These are phyloP conservation scores for Uromyces viciae-fabae DNA, from an alignment of 1,284 basidiomycete genomes.

Conservation along the genomic window DNA sequence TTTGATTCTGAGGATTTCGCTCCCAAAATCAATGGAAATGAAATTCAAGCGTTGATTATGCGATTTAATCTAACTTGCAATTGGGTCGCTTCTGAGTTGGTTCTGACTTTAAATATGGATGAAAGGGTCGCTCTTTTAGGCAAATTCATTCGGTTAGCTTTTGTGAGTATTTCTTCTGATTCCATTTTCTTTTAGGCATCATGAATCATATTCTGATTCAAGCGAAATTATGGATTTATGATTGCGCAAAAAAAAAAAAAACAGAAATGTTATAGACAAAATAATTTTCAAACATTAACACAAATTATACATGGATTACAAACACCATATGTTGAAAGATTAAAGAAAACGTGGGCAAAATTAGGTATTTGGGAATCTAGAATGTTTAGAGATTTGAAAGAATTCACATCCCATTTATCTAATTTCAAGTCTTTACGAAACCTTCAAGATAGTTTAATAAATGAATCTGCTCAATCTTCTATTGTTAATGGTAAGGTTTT, in stretches of 20 bases:
- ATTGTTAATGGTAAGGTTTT: too few species aligned
- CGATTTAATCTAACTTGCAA: conserved; percentile 81
- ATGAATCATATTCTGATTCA: neutral
- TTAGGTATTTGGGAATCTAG: conserved; percentile 71
- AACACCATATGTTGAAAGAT: conserved; percentile 68
- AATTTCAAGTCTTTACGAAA: conserved; percentile 72
- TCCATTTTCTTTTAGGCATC: neutral
- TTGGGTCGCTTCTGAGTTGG: conserved; percentile 70
- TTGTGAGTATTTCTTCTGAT: conserved; percentile 64
- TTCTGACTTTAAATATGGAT: conserved; percentile 55
- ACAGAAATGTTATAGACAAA: conserved; percentile 79
- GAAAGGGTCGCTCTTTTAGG: conserved; percentile 67
- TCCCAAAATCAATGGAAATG: conserved; percentile 50
- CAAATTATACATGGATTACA: conserved; percentile 76
- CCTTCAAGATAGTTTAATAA: conserved; percentile 65
- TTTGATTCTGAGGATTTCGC: neutral
- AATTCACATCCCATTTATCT: conserved; percentile 65
- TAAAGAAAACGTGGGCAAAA: conserved; percentile 67
- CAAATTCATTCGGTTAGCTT: conserved; percentile 81
- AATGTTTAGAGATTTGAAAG: conserved; percentile 70
- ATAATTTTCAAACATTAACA: conserved; percentile 74
- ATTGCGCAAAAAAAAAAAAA: too few species aligned
- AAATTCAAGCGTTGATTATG: conserved; percentile 71
- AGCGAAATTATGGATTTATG: conserved; percentile 31
- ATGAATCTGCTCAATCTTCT: too few species aligned